Base-by-base conservation (phyloP, 2,329 filamentous ascomycete genomes). In the Aspergillus sclerotialis region DNA sequence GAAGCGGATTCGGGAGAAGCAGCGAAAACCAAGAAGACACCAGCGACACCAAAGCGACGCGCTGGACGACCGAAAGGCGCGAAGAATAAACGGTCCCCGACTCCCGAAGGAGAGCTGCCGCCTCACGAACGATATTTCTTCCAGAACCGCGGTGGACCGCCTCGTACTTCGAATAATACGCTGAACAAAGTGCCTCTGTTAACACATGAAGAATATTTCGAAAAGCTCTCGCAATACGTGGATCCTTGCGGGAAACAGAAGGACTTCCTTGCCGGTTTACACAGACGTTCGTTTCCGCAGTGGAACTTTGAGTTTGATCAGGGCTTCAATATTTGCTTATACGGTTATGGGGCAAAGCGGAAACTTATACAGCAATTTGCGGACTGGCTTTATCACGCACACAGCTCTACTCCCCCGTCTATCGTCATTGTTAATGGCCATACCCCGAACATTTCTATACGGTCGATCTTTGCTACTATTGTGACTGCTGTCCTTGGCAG, bases 111-210 rank as follows among this genome's bases (percentile, higher is more conserved):
- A 33, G 77, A 94, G 49, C 72, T 96, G 2, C 84, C 89, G 4
- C 73, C 89, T 0, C 86, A 95, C 53, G 92, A 96, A 59, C 76
- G 84, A 46, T 98, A 93, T 66, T 96, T 98, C 60, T 85, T 82
- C 53, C 86, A 96, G 53, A 95, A 94, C 56, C 81, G 86, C 30
- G 80, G 85, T 0, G 88, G 86, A 2, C 75, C 79, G 4, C 71
- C 78, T 28, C 89, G 89, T 61, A 94, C 90, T 0, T 95, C 89
- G 2, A 83, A 85, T 55, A 92, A 92, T 45, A 94, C 79, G 0
- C 70, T 96, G 4, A 73, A 82, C 1, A 79, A 82, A 4, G 68
- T 93, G 21, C 70, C 77, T 4, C 69, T 94, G 8, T 77, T 96
- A 37, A 88, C 84, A 2, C 89, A 95, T 52, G 89, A 96, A 37